Percentiles rank a stretch among this genome's conserved stretches.
These are phyloP conservation scores for Penicillium atrosanguineum DNA, from an alignment of 495 filamentous ascomycete genomes.

Conservation along the genomic window DNA sequence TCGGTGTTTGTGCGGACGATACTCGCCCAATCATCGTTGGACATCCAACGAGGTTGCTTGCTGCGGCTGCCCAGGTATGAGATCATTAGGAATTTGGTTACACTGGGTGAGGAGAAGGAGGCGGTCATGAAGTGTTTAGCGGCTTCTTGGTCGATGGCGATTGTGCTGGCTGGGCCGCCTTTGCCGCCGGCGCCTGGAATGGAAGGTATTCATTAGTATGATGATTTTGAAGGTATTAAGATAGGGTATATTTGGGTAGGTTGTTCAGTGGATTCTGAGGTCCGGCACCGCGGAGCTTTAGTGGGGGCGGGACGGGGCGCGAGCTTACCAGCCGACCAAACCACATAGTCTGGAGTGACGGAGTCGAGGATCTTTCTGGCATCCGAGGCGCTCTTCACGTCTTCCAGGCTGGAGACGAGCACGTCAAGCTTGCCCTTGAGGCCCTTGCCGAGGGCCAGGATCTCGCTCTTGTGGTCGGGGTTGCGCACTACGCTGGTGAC, in stretches of 20 bases:
- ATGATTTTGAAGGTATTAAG: neutral
- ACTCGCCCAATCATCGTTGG: conserved; percentile 53
- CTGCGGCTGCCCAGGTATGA: conserved; percentile 64
- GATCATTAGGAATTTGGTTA: conserved; percentile 74
- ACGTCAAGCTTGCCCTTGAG: conserved; percentile 56
- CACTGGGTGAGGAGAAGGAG: conserved; percentile 50
- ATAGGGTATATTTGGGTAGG: neutral
- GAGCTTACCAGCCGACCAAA: conserved; percentile 71
- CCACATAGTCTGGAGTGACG: conserved; percentile 64
- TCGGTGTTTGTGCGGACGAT: conserved; percentile 51
- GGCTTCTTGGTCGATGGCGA: conserved; percentile 65
- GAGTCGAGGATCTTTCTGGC: conserved; percentile 60
- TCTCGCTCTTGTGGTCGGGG: conserved; percentile 59
- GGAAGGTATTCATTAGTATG: neutral
- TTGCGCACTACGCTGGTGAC: conserved; percentile 77
- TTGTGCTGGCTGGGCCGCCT: conserved; percentile 60
- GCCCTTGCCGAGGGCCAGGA: conserved; percentile 56
- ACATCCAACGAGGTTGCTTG: conserved; percentile 63
- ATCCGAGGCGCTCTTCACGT: conserved; percentile 59
- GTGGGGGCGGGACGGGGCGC: conserved; percentile 7
- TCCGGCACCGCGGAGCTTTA: neutral
- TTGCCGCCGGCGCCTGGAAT: conserved; percentile 68
- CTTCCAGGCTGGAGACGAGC: conserved; percentile 66
- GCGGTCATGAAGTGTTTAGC: conserved; percentile 70
- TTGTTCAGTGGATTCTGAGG: neutral